Base-by-base conservation (phyloP, 495 filamentous ascomycete genomes). In the Tetracladium setigerum region DNA sequence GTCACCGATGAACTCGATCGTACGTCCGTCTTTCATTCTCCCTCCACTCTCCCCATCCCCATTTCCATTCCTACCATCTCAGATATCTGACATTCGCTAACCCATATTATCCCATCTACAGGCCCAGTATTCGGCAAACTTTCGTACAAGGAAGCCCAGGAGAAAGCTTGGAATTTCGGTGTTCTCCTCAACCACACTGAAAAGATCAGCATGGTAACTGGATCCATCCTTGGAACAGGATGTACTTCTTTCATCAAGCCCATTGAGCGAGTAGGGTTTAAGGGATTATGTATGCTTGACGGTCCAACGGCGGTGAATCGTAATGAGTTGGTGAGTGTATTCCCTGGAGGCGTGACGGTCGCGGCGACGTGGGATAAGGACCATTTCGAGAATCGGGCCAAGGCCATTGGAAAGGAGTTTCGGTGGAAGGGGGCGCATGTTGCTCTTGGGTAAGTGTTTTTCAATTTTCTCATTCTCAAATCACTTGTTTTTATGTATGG, bases 341-440 rank as follows among this genome's bases (percentile, higher is more conserved):
- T 95, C 63, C 77, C 84, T 5, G 79, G 85, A 3, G 88, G 88
- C 19, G 73, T 89, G 57, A 91, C 86, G 48, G 76, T 81, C n/a
- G 88, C 86, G 9, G 86, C 87, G 24, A 84, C 86, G 1, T 95
- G 75, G 68, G 44, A 51, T 32, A 38, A 27, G 27, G 40, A 46
- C 30, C 48, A 94, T 14, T 79, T 89, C 44, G 83, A 86, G 60
- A 67, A 66, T n/a, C 82, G 89, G 53, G 89, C 87, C 33, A 62
- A 77, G 49, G 85, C 83, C 11, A 84, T 95, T 73, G 89, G 85
- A 15, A 62, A 77, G 41, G 89, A 95, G 57, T 83, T 86, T 52
- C 78, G 74, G 44, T 83, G 71, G 38, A 91, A 85, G 58, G 82
- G 81, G 1, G 71, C 85, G 8, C 81, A 88, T 58, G 68, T 88